Base-by-base conservation (phyloP, 768 basidiomycete genomes). In the Boletus subparvulus region DNA sequence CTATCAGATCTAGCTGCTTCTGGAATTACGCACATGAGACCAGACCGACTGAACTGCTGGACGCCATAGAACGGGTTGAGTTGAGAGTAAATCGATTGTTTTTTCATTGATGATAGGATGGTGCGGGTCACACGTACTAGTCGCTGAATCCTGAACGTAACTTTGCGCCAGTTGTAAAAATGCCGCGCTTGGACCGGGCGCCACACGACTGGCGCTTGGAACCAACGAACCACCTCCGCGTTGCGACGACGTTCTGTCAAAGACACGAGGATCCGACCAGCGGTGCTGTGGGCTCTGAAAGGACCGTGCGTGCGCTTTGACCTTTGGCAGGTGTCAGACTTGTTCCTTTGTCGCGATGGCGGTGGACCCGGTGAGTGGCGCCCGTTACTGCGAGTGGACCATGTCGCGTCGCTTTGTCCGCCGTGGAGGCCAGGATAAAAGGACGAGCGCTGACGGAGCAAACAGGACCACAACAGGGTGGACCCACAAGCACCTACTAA, bases 401-500 rank as follows among this genome's bases (percentile, higher is more conserved):
- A 1, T 8, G n/a, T 16, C 42, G n/a, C 6, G 43, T 21, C 21
- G 61, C 28, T 28, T 28, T 28, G 28, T 28, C 28, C 28, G 28
- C 6, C 7, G 28, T 53, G 53, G 56, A 61, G 45, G 48, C 44
- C 30, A 11, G 16, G 17, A 60, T 56, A 64, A 56, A 66, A 56
- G 35, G 16, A 58, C 42, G 14, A 3, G 32, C 44, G 40, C 51
- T 60, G 42, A 60, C 45, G 63, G 63, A 6, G 54, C 44, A 73
- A 71, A 71, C 66, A 71, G 52, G 45, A 58, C 47, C 71, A 73
- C 61, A 71, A 70, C 64, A 73, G 43, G 17, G 35, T 71, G 70
- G 70, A 72, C 70, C 70, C 60, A 72, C 70, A 72, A 36, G 65
- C 59, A 71, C 63, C 70, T 68, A 72, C 70, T 61, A 73, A 73